Percentiles rank a stretch among this genome's conserved stretches.
Conservation (phyloP, 192 early-diverging fungal genomes). For the Coemansia sp. region DNA sequence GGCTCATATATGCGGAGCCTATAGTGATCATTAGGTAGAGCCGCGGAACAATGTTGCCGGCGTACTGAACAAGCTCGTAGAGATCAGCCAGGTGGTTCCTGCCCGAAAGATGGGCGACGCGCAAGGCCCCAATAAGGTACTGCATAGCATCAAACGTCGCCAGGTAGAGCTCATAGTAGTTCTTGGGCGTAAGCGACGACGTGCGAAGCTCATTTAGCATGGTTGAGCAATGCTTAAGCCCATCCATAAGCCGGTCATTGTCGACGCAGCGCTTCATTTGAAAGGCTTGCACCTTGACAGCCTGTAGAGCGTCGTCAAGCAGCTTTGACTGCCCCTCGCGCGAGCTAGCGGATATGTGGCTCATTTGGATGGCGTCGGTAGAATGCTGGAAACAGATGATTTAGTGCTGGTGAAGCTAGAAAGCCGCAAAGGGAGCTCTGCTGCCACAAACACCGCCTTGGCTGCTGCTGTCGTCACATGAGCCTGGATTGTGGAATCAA, state of each 20-base stretch:
- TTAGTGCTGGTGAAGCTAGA: background rate
- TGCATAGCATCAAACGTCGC: constrained; percentile 97
- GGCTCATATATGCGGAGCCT: constrained; percentile 93
- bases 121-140: constrained; percentile 87
- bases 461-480: background rate
- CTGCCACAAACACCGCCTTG: background rate
- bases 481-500: background rate
- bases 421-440: background rate
- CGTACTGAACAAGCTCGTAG: constrained; percentile 98
- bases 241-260: constrained; percentile 91
- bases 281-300: constrained; percentile 91
- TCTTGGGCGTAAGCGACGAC: constrained; percentile 91
- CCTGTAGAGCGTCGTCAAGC: constrained; percentile 86
- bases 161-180: constrained; percentile 99
- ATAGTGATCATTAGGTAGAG: constrained; percentile 99
- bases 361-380: constrained; percentile 19
- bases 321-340: constrained; percentile 85
- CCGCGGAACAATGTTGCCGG: constrained; percentile 97
- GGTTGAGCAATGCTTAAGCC: constrained; percentile 96
- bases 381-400: background rate
- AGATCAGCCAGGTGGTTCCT: constrained; percentile 86
- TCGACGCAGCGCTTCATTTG: constrained; percentile 94
- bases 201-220: constrained; percentile 97
- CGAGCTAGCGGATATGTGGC: constrained; percentile 37
- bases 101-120: constrained; percentile 82